These are phyloP conservation scores for Hypoxylon sp. DNA, from an alignment of 2,329 filamentous ascomycete species.

Conservation along the genomic window DNA sequence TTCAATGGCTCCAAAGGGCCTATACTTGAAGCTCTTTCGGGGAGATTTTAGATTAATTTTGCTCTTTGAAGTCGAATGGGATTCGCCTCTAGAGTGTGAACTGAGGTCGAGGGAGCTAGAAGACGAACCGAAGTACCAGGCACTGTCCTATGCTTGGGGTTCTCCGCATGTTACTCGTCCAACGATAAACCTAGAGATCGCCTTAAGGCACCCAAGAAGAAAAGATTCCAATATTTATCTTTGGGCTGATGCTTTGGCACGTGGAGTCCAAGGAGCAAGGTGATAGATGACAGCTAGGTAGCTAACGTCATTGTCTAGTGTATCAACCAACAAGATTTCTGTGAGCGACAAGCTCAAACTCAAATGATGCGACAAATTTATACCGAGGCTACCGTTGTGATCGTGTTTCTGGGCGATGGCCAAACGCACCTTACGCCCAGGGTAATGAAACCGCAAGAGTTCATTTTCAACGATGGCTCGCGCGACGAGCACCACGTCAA, in stretches of 20 bases:
- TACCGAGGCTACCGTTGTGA: background rate
- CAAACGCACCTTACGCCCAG: background rate
- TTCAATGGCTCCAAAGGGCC: too few relatives aligned
- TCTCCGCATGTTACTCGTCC: background rate
- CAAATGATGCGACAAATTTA: background rate
- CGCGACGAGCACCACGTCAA: background rate
- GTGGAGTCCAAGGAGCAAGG: background rate
- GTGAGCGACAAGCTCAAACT: background rate
- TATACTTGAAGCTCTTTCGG: background rate
- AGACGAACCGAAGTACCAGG: too few relatives aligned
- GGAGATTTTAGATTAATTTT: too few relatives aligned
- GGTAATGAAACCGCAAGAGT: background rate
- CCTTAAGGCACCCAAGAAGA: background rate
- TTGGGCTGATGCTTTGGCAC: constrained; percentile 8
- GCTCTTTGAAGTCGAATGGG: too few relatives aligned
- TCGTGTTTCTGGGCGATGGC: constrained; percentile 4
- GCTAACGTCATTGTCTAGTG: background rate
- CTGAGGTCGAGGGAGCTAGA: too few relatives aligned
- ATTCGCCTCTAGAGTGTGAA: too few relatives aligned
- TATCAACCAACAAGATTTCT: background rate
- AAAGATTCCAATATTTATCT: background rate
- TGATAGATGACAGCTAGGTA: background rate
- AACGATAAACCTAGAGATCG: background rate
- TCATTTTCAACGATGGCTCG: background rate
- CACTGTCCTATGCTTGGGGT: background rate